Conservation (phyloP, 2,329 filamentous ascomycete genomes). For the Nigrospora sphaerica region DNA sequence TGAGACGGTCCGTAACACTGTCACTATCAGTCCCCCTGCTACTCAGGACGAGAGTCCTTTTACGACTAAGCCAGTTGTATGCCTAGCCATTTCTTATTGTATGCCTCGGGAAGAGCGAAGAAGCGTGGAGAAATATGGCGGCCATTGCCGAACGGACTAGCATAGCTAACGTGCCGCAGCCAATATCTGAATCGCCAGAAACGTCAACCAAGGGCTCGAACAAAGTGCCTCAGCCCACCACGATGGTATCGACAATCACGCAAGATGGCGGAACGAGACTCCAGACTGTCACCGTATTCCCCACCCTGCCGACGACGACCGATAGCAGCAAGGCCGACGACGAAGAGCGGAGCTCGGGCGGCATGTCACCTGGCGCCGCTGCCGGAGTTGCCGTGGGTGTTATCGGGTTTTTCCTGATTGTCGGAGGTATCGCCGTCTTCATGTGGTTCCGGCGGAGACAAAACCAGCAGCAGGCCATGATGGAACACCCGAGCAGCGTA, state of each 20-base stretch:
- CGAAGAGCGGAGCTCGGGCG: slow-evolving; percentile 7
- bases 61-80: slow-evolving; percentile 18
- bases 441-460: slow-evolving; percentile 38
- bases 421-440: slow-evolving; percentile 26
- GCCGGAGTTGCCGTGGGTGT: slow-evolving; percentile 22
- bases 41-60: slow-evolving; percentile 10
- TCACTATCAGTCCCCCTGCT: slow-evolving; percentile 19
- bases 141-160: too few relatives aligned
- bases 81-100: slow-evolving; percentile 11
- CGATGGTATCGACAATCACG: slow-evolving; percentile 42
- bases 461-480: slow-evolving; percentile 32
- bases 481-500: slow-evolving; percentile 36
- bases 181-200: slow-evolving; percentile 9
- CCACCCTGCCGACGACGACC: slow-evolving; percentile 29
- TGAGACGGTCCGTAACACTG: slow-evolving; percentile 27
- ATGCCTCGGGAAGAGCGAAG: background rate
- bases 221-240: slow-evolving; percentile 21
- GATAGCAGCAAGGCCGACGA: slow-evolving; percentile 1
- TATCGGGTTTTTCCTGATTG: slow-evolving; percentile 15
- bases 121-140: too few relatives aligned
- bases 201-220: slow-evolving; percentile 11
- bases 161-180: background rate
- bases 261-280: slow-evolving; percentile 38
- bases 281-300: slow-evolving; percentile 42
- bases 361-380: slow-evolving; percentile 15